These are phyloP conservation scores for Schizosaccharomyces cryophilus DNA, from an alignment of 805 yeast genomes.

Conservation along the genomic window DNA sequence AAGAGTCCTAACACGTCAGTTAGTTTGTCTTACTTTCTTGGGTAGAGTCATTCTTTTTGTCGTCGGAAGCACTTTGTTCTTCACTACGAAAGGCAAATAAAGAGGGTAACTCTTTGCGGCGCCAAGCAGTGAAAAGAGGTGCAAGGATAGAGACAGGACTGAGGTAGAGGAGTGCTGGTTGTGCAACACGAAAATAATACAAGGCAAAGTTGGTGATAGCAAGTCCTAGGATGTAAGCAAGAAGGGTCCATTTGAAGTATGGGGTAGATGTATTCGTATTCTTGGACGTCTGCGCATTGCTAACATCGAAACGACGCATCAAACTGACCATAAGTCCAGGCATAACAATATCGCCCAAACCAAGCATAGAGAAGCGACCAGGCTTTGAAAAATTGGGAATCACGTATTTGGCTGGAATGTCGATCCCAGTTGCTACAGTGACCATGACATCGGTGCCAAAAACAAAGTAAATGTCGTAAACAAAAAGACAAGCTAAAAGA, in stretches of 20 bases:
- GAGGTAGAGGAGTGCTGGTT: constrained; percentile 43
- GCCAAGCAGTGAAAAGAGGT: neutral
- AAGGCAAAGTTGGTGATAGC: constrained; percentile 20
- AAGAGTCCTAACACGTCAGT: too few relatives aligned
- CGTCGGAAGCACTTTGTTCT: neutral
- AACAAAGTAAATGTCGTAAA: constrained; percentile 44
- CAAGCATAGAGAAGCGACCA: constrained; percentile 18
- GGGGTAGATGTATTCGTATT: constrained; percentile 9
- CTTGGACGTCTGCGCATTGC: constrained; percentile 10
- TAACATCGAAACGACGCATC: constrained; percentile 30
- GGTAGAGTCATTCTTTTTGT: neutral
- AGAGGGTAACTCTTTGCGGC: constrained; percentile 1
- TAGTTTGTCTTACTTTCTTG: too few relatives aligned
- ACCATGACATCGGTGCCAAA: constrained; percentile 38
- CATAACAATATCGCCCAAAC: constrained; percentile 40
- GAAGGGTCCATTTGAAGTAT: constrained; percentile 24
- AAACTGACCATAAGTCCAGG: constrained; percentile 33
- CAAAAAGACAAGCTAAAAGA: constrained; percentile 25
- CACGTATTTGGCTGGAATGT: constrained; percentile 28
- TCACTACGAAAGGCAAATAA: neutral
- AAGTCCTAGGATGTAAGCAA: constrained; percentile 27
- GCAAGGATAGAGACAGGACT: constrained; percentile 20
- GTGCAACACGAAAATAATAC: constrained; percentile 22
- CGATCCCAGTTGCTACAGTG: constrained; percentile 30
- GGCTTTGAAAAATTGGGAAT: constrained; percentile 16